A percentile compares a stretch with the other conserved stretches of the same genome.
These are phyloP conservation scores for Salix viminalis DNA, from an alignment of 345 rosid genomes.

Conservation along the genomic window DNA sequence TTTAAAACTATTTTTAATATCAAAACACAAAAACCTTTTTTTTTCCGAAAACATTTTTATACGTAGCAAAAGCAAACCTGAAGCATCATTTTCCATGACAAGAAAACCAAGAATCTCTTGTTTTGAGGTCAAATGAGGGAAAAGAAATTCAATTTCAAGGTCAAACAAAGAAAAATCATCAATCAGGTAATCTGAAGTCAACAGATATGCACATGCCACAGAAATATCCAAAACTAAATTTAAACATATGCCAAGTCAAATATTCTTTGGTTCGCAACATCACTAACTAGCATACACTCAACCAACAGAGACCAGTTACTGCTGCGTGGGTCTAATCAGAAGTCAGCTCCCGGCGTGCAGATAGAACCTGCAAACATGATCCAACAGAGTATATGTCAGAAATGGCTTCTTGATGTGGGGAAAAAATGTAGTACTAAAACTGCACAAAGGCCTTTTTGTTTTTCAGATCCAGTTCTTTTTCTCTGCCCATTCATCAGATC, in stretches of 20 bases:
- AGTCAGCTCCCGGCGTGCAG: conserved; percentile 22
- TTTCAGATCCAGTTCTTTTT: neutral
- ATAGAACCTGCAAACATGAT: conserved; percentile 22
- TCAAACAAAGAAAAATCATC: neutral
- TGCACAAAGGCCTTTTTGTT: neutral
- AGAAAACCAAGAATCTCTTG: neutral
- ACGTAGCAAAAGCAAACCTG: no score
- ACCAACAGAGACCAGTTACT: conserved; percentile 10
- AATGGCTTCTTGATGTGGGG: neutral
- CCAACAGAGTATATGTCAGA: neutral
- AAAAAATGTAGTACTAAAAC: no score
- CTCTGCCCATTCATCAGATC: no score
- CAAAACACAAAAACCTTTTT: no score
- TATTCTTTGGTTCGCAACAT: neutral
- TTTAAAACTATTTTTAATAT: no score
- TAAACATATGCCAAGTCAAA: neutral
- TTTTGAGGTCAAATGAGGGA: neutral
- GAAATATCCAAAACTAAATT: neutral
- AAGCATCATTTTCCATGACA: neutral
- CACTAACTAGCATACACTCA: conserved; percentile 16
- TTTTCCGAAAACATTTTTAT: no score
- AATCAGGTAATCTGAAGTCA: neutral
- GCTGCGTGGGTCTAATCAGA: conserved; percentile 16
- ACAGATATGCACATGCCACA: neutral
- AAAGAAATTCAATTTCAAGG: neutral